phyloP scores from a whole-genome alignment of 2,329 filamentous ascomycete genomes.

The Rhynchosporium agropyri region DNA sequence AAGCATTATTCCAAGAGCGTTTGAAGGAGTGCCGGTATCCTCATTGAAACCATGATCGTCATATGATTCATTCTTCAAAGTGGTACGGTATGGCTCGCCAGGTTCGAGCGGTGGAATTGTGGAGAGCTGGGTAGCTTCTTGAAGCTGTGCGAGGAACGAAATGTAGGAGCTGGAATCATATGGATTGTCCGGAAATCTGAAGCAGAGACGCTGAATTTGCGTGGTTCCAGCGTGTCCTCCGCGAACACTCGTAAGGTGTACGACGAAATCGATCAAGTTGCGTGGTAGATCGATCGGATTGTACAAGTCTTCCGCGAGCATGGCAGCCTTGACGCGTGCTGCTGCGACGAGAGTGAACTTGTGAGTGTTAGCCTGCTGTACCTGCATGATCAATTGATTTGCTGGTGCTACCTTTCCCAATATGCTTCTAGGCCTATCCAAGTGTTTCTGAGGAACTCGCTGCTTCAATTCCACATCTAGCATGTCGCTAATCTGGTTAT shows the following conservation, averaged over 20 bases:
- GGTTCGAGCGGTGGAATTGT: slow-evolving; percentile 27
- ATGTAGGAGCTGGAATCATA: slow-evolving; percentile 18
- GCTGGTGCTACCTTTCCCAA: neutral
- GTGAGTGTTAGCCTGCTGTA: neutral
- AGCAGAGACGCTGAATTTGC: slow-evolving; percentile 22
- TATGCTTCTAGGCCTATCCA: neutral
- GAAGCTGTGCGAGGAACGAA: slow-evolving; percentile 26
- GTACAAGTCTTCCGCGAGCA: neutral
- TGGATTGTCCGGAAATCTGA: slow-evolving; percentile 19
- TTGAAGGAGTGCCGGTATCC: neutral
- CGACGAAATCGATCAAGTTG: slow-evolving; percentile 8
- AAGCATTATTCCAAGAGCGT: neutral
- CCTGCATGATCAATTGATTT: too few relatives aligned
- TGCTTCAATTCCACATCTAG: slow-evolving; percentile 10
- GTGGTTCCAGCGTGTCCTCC: slow-evolving; percentile 12
- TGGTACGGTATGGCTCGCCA: slow-evolving; percentile 2
- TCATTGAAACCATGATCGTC: neutral
- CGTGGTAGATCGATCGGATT: neutral
- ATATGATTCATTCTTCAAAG: neutral
- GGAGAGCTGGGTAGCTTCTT: slow-evolving; percentile 27
- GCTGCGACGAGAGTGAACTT: neutral
- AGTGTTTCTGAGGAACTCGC: neutral
- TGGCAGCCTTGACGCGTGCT: slow-evolving; percentile 7
- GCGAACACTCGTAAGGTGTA: slow-evolving; percentile 9
- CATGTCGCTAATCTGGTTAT: neutral